Conservation (phyloP, 2,329 filamentous ascomycete species). For the Sporothrix dimorphospora region DNA sequence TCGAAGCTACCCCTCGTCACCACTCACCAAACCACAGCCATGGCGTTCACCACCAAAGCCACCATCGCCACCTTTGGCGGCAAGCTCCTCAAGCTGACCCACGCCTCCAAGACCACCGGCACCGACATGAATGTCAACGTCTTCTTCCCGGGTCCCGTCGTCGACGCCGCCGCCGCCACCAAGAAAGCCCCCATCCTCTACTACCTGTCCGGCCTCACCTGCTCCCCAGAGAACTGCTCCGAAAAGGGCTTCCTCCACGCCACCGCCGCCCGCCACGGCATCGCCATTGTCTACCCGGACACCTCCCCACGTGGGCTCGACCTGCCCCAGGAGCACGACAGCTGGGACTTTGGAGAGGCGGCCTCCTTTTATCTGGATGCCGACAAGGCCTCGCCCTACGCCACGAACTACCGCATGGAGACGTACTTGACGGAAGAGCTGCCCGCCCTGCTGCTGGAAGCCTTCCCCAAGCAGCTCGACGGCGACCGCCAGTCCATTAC, state of each 20-base stretch:
- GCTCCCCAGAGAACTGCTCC: conserved; percentile 83
- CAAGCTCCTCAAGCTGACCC: conserved; percentile 90
- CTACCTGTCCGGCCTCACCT: conserved; percentile 93
- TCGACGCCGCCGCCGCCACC: conserved; percentile 53
- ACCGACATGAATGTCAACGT: conserved; percentile 94
- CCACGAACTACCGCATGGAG: conserved; percentile 88
- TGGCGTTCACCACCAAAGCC: conserved; percentile 87
- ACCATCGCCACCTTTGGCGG: conserved; percentile 92
- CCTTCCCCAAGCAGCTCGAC: conserved; percentile 73
- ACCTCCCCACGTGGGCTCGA: conserved; percentile 85
- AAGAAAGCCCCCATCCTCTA: conserved; percentile 81
- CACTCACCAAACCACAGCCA: conserved; percentile 45
- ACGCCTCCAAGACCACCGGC: conserved; percentile 75
- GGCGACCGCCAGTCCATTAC: conserved; percentile 74
- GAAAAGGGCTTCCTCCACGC: conserved; percentile 91
- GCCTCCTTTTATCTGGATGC: conserved; percentile 97
- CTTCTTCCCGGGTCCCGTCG: conserved; percentile 73
- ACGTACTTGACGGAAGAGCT: conserved; percentile 88
- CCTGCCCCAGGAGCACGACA: conserved; percentile 81
- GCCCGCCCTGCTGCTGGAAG: conserved; percentile 72
- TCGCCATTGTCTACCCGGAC: conserved; percentile 94
- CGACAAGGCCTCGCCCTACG: conserved; percentile 74
- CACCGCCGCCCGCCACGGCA: conserved; percentile 74
- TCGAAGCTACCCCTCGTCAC: background rate
- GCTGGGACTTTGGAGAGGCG: conserved; percentile 88